Evolutionary conservation across 257 asterid species (phyloP).

Genomic region (Nicotiana otophora): DNA sequence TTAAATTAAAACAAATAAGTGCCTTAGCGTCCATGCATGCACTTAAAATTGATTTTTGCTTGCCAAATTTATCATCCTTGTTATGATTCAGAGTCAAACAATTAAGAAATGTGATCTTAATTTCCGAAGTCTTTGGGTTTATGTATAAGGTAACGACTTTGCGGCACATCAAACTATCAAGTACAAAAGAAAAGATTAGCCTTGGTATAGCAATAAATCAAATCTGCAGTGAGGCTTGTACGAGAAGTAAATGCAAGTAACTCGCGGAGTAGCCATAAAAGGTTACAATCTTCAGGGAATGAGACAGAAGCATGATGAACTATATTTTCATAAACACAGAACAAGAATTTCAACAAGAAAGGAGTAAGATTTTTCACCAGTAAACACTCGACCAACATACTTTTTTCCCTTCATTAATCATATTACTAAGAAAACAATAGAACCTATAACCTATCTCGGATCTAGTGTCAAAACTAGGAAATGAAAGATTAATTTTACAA

Average conservation of each 20-base stretch:
- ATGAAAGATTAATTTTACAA: too few relatives aligned
- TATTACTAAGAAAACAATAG: too few relatives aligned
- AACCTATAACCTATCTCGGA: too few relatives aligned
- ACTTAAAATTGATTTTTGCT: constrained; percentile 61
- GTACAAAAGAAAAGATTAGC: background rate
- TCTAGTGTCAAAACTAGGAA: background rate
- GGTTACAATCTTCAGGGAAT: background rate
- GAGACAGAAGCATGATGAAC: background rate
- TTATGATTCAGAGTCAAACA: constrained; percentile 74
- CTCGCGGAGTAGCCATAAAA: background rate
- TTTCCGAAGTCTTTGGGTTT: constrained; percentile 72
- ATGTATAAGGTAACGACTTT: constrained; percentile 56
- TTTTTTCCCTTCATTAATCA: too few relatives aligned
- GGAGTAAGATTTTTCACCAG: too few relatives aligned
- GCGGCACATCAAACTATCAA: constrained; percentile 51
- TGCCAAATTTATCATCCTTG: constrained; percentile 54
- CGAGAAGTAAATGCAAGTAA: background rate
- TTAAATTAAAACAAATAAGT: background rate
- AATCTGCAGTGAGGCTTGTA: background rate
- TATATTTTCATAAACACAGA: background rate
- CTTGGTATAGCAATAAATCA: background rate
- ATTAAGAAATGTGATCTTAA: constrained; percentile 56
- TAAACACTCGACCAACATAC: too few relatives aligned
- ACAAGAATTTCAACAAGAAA: background rate
- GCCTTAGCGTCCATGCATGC: constrained; percentile 90